Conservation (phyloP, 176 grass and related monocot species). For the Carex pumila region DNA sequence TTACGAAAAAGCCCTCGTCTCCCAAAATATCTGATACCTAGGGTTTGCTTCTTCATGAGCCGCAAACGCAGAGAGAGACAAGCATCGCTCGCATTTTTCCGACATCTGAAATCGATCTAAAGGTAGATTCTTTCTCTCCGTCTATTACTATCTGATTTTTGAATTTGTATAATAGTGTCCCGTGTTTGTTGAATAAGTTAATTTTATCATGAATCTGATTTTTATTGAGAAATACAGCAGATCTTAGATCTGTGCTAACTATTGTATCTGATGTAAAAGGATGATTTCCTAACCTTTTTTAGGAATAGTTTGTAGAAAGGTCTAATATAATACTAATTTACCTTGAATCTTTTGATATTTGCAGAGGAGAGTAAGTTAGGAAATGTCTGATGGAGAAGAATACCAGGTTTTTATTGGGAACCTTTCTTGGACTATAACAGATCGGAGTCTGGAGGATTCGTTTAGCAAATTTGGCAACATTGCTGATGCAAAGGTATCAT, state of each 20-base stretch:
- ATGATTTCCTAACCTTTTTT: not conserved
- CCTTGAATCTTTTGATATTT: not conserved
- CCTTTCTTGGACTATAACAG: slow-evolving; percentile 80
- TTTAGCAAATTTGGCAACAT: slow-evolving; percentile 72
- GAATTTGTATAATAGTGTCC: not conserved
- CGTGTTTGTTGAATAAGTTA: not conserved
- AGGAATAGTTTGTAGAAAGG: not conserved
- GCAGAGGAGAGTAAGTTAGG: not conserved
- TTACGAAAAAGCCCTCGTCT: slow-evolving; percentile 7
- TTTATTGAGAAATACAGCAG: not conserved
- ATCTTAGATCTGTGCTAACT: too few species aligned
- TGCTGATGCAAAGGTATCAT: slow-evolving; percentile 70
- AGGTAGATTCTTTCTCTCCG: too few species aligned
- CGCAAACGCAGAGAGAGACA: not conserved
- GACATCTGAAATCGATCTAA: not conserved
- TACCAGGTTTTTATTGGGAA: slow-evolving; percentile 85
- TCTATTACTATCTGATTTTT: not conserved
- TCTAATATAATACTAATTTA: not conserved
- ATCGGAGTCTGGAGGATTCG: slow-evolving; percentile 59
- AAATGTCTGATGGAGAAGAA: slow-evolving; percentile 50
- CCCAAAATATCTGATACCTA: slow-evolving; percentile 3
- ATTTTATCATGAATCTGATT: not conserved
- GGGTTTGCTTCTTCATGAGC: not conserved
- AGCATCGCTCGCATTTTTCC: not conserved
- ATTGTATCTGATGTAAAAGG: not conserved